Evolutionary conservation across 441 rosid species (phyloP).

Genomic region (Eruca vesicaria): DNA sequence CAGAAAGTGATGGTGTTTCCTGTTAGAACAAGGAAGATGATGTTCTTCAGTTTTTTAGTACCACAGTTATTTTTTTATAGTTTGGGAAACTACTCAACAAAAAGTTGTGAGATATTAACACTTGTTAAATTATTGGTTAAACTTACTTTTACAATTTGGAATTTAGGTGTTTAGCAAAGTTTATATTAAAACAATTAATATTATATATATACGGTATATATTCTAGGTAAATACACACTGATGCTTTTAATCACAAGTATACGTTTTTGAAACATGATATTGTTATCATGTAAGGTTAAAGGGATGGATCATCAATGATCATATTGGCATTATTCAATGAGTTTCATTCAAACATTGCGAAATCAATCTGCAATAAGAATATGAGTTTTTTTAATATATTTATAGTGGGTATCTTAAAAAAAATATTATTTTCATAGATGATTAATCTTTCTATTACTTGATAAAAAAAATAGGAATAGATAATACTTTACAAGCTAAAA

Average conservation of each 20-base stretch:
- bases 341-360: not conserved
- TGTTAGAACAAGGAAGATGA: constrained; percentile 33
- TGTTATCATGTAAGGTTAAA: no score
- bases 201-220: not conserved
- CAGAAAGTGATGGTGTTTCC: constrained; percentile 54
- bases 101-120: not conserved
- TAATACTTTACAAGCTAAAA: not conserved
- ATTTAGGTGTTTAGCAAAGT: not conserved
- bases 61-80: not conserved
- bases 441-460: not conserved
- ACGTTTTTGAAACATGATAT: not conserved
- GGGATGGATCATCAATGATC: no score
- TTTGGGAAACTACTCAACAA: not conserved
- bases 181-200: not conserved
- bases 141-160: not conserved
- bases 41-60: not conserved
- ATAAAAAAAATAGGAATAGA: not conserved
- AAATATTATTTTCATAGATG: not conserved
- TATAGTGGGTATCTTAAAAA: not conserved
- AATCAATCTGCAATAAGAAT: not conserved
- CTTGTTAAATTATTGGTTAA: not conserved
- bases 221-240: not conserved
- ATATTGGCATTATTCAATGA: no score
- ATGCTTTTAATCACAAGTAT: not conserved
- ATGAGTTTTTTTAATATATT: not conserved